phyloP scores from a whole-genome alignment of 202 grass and related monocot species.

The Saccharum hybrid region DNA sequence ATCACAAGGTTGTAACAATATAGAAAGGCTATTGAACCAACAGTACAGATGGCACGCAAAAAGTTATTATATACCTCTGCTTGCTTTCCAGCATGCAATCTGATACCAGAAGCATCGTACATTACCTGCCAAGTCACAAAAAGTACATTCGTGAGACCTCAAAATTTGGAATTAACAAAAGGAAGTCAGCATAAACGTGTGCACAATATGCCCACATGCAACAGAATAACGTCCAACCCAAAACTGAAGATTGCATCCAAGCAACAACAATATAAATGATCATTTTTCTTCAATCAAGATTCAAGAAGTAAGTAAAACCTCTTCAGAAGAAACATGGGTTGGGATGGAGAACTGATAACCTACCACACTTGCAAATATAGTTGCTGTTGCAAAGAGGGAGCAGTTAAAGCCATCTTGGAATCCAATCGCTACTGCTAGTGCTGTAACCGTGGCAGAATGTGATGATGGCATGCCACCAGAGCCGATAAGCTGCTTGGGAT shows the following conservation, averaged over 20 bases:
- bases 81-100: slow-evolving; percentile 92
- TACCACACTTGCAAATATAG: slow-evolving; percentile 90
- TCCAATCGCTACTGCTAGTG: slow-evolving; percentile 80
- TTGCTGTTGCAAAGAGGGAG: slow-evolving; percentile 74
- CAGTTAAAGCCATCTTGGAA: slow-evolving; percentile 80
- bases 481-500: slow-evolving; percentile 86
- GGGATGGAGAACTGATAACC: slow-evolving; percentile 42
- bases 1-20: not conserved
- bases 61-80: slow-evolving; percentile 62
- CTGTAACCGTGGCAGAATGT: slow-evolving; percentile 94
- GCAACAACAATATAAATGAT: slow-evolving; percentile 42
- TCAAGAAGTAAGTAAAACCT: slow-evolving; percentile 6
- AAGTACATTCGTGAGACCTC: slow-evolving; percentile 13
- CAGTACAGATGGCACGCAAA: not conserved
- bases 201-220: slow-evolving; percentile 31
- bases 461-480: slow-evolving; percentile 98
- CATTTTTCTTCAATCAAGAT: slow-evolving; percentile 32
- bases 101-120: slow-evolving; percentile 96
- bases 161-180: slow-evolving; percentile 1
- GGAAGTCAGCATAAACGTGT: slow-evolving; percentile 8
- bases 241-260: slow-evolving; percentile 33
- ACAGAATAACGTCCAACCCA: slow-evolving; percentile 13
- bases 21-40: not conserved
- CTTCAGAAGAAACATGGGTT: slow-evolving; percentile 2
- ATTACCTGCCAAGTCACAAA: slow-evolving; percentile 65